phyloP scores from a whole-genome alignment of 768 basidiomycete genomes.

The Mycena amicta region DNA sequence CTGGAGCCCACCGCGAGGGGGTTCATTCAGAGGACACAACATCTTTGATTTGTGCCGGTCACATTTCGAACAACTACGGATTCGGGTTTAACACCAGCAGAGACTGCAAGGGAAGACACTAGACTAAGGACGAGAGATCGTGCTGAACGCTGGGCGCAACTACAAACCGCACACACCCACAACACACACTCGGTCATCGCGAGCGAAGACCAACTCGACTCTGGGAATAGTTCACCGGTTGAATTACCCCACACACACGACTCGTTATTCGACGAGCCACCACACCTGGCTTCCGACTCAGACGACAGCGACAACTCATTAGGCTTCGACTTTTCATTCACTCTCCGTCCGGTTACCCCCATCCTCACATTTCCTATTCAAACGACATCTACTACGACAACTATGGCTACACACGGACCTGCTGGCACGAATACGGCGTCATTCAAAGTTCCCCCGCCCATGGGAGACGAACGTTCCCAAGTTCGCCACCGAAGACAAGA shows the following conservation, averaged over 20 bases:
- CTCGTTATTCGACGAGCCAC: not conserved
- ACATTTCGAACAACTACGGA: too few relatives aligned
- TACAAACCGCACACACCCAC: not conserved
- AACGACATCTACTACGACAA: not conserved
- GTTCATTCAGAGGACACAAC: slow-evolving; percentile 14
- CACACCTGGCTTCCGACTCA: not conserved
- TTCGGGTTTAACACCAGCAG: not conserved
- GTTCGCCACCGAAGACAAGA: not conserved
- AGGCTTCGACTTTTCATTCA: not conserved
- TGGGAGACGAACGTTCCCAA: slow-evolving; percentile 7
- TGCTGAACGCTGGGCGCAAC: not conserved
- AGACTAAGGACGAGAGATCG: not conserved
- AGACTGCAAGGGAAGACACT: not conserved
- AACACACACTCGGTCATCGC: not conserved
- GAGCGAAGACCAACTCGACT: not conserved
- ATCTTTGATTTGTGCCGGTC: slow-evolving; percentile 2
- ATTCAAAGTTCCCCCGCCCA: slow-evolving; percentile 2
- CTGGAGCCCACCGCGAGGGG: slow-evolving; percentile 22
- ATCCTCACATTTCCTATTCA: not conserved
- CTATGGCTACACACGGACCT: not conserved
- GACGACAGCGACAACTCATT: not conserved
- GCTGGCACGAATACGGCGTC: not conserved
- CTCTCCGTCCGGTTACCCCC: too few relatives aligned
- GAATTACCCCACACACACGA: not conserved
- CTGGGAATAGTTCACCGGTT: not conserved